Conservation (phyloP, 306 rosid species). For the Dryas octopetala region DNA sequence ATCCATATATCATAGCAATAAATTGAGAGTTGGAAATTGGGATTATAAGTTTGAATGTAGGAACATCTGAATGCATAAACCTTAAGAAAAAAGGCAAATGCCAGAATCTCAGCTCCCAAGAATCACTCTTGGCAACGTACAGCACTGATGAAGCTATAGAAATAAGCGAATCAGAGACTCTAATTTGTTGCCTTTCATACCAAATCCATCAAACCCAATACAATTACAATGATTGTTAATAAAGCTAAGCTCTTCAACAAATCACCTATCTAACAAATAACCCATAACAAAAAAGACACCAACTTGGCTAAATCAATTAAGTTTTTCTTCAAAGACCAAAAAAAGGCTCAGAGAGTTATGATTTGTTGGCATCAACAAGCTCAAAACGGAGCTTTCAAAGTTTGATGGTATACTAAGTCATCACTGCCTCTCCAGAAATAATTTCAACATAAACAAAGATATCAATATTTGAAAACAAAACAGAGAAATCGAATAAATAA, state of each 20-base stretch:
- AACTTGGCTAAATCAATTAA: neutral
- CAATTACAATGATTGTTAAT: neutral
- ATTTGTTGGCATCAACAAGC: constrained; percentile 70
- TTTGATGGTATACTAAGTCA: constrained; percentile 79
- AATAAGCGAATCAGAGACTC: constrained; percentile 25
- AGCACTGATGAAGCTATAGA: constrained; percentile 14
- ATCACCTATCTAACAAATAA: neutral
- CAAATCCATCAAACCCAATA: neutral
- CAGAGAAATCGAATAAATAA: too few species aligned
- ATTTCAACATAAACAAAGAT: accelerated
- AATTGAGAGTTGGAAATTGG: neutral
- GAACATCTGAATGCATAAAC: constrained; percentile 73
- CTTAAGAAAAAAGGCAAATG: neutral
- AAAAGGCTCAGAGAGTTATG: constrained; percentile 53
- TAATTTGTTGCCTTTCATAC: constrained; percentile 18
- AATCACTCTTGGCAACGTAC: constrained; percentile 13
- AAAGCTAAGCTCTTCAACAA: neutral
- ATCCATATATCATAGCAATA: neutral
- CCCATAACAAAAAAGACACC: too few species aligned
- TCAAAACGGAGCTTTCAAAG: constrained; percentile 63
- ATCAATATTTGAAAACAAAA: neutral
- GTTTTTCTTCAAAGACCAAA: too few species aligned
- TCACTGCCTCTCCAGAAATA: constrained; percentile 41
- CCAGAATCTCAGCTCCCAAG: constrained; percentile 17
- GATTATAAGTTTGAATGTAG: constrained; percentile 23